phyloP scores from a whole-genome alignment of 768 basidiomycete species.

The Phylloporus arenicola region DNA sequence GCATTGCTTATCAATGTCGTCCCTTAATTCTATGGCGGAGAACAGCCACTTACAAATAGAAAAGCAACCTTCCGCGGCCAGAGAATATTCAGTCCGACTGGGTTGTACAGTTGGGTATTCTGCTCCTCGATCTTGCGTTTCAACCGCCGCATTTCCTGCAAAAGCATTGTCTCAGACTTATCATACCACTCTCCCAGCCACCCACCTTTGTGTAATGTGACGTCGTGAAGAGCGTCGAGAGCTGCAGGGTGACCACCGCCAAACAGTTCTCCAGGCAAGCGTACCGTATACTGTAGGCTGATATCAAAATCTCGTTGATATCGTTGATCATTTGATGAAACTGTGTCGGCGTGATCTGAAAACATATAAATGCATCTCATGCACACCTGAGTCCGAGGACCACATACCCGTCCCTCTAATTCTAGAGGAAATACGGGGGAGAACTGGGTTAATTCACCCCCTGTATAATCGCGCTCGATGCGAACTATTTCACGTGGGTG shows the following conservation, averaged over 20 bases:
- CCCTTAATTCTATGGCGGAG: background rate
- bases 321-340: conserved; percentile 87
- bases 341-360: conserved; percentile 82
- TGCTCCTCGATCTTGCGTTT: conserved; percentile 55
- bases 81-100: conserved; percentile 79
- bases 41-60: conserved; percentile 69
- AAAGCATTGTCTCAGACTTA: conserved; percentile 2
- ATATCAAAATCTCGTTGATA: conserved; percentile 83
- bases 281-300: conserved; percentile 72
- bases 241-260: conserved; percentile 73
- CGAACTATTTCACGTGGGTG: conserved; percentile 89
- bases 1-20: background rate
- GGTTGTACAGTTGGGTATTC: conserved; percentile 76
- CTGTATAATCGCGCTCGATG: conserved; percentile 87
- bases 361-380: background rate
- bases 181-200: background rate
- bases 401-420: conserved; percentile 82
- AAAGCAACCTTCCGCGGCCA: conserved; percentile 85
- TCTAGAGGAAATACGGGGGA: conserved; percentile 85
- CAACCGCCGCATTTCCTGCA: conserved; percentile 74
- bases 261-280: conserved; percentile 76
- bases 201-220: conserved; percentile 81
- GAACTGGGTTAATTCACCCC: conserved; percentile 90
- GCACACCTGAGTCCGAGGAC: background rate
- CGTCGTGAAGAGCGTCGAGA: conserved; percentile 60